These are phyloP conservation scores for Diaporthe humulicola DNA, from an alignment of 2,329 filamentous ascomycete species.

Conservation along the genomic window DNA sequence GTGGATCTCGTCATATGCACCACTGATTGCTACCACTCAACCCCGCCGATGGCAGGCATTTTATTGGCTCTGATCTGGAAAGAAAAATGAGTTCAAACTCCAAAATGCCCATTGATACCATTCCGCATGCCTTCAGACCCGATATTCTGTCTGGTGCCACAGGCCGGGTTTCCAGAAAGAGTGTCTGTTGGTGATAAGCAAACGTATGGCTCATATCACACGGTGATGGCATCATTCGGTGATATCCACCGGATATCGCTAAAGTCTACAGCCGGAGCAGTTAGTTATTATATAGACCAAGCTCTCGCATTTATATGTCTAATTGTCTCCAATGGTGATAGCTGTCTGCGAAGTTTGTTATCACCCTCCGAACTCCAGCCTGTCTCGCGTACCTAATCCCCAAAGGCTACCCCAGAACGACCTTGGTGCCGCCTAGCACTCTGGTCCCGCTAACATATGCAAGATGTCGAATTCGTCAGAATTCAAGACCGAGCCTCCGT, in stretches of 20 bases:
- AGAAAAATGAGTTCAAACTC: neutral
- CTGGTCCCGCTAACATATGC: too few species aligned
- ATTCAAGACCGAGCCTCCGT: neutral
- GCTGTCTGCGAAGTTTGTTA: neutral
- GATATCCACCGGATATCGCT: neutral
- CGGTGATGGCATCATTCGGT: slow-evolving; percentile 2
- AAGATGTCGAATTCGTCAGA: neutral
- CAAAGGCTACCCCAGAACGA: neutral
- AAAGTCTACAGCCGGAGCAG: too few species aligned
- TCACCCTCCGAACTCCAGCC: neutral
- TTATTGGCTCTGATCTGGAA: neutral
- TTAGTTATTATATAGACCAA: neutral
- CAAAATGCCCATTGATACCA: neutral
- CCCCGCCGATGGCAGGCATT: neutral
- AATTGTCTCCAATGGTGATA: neutral
- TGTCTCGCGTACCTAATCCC: too few species aligned
- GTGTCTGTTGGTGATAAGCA: slow-evolving; percentile 20
- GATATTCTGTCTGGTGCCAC: neutral
- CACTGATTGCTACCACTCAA: slow-evolving; percentile 30
- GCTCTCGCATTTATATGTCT: neutral
- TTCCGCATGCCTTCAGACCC: neutral
- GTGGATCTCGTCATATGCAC: slow-evolving; percentile 38
- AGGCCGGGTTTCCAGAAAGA: neutral
- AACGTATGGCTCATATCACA: slow-evolving; percentile 12
- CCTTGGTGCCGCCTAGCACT: neutral